Conservation (phyloP, 2,329 filamentous ascomycete species). For the Colletotrichum ledebouriae region DNA sequence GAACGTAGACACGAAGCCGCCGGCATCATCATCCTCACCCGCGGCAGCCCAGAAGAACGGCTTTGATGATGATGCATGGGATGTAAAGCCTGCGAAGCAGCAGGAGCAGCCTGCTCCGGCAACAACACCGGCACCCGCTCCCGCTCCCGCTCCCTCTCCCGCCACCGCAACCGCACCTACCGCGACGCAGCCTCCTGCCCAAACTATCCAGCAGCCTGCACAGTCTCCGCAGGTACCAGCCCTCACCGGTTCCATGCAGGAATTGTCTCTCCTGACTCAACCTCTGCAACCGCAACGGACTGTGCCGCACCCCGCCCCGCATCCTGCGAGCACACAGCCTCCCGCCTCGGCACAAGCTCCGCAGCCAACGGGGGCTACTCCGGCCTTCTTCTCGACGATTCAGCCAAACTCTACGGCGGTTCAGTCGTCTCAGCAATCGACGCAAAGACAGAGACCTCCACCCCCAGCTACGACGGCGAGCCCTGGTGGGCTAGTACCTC, state of each 20-base stretch:
- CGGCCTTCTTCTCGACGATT: slow-evolving; percentile 68
- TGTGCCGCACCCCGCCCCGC: slow-evolving; percentile 45
- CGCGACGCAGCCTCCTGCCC: slow-evolving; percentile 42
- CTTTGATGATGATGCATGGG: slow-evolving; percentile 98
- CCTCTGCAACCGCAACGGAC: slow-evolving; percentile 64
- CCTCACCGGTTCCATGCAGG: slow-evolving; percentile 77
- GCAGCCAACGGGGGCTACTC: slow-evolving; percentile 67
- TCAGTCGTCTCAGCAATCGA: slow-evolving; percentile 29
- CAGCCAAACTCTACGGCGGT: slow-evolving; percentile 37
- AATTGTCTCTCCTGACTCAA: slow-evolving; percentile 66
- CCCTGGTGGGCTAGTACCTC: slow-evolving; percentile 78
- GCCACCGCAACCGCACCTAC: slow-evolving; percentile 54
- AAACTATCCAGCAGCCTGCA: slow-evolving; percentile 47
- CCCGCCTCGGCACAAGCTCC: slow-evolving; percentile 54
- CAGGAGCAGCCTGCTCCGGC: slow-evolving; percentile 48
- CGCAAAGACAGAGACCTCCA: slow-evolving; percentile 61
- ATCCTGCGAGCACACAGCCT: slow-evolving; percentile 50
- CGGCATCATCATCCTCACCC: slow-evolving; percentile 13
- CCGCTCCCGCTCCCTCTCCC: slow-evolving; percentile 46
- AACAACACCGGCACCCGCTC: slow-evolving; percentile 51
- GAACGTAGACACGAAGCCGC: slow-evolving; percentile 50
- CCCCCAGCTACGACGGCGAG: slow-evolving; percentile 63
- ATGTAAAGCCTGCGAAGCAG: slow-evolving; percentile 85
- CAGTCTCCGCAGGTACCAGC: slow-evolving; percentile 57
- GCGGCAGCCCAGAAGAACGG: slow-evolving; percentile 57